Conservation (phyloP, 2,329 filamentous ascomycete genomes). For the Hymenoscyphus linearis region DNA sequence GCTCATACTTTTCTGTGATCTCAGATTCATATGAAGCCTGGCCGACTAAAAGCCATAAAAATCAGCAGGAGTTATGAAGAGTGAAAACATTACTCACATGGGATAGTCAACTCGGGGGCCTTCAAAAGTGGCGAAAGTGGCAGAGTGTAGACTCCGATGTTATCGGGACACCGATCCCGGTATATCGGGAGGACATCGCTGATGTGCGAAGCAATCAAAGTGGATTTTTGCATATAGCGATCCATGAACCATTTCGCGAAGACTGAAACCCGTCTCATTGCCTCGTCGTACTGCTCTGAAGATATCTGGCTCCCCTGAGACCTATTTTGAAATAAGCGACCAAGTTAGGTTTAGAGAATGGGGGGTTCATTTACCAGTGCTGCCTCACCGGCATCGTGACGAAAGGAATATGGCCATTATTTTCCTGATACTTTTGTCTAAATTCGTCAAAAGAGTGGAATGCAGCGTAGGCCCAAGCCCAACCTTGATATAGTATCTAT, state of each 20-base stretch:
- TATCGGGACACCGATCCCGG: not conserved
- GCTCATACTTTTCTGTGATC: not conserved
- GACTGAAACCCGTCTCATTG: not conserved
- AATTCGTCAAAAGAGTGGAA: not conserved
- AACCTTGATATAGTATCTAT: not conserved
- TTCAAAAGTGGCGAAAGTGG: not conserved
- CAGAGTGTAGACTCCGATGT: too few species aligned
- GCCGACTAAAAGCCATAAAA: not conserved
- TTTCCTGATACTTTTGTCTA: not conserved
- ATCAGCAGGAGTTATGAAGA: not conserved
- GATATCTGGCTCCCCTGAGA: not conserved
- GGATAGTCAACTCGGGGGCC: not conserved
- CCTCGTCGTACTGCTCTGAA: not conserved
- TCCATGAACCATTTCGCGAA: not conserved
- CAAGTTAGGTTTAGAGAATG: not conserved
- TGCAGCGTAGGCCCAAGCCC: not conserved
- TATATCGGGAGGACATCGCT: not conserved
- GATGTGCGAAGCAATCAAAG: not conserved
- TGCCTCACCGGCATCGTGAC: not conserved
- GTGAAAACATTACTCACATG: not conserved
- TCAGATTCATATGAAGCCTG: not conserved
- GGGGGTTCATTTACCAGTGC: not conserved
- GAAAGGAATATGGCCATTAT: not conserved
- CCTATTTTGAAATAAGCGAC: not conserved
- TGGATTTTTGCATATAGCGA: not conserved